These are phyloP conservation scores for Quercus wislizeni DNA, from an alignment of 306 rosid species.

Conservation along the genomic window DNA sequence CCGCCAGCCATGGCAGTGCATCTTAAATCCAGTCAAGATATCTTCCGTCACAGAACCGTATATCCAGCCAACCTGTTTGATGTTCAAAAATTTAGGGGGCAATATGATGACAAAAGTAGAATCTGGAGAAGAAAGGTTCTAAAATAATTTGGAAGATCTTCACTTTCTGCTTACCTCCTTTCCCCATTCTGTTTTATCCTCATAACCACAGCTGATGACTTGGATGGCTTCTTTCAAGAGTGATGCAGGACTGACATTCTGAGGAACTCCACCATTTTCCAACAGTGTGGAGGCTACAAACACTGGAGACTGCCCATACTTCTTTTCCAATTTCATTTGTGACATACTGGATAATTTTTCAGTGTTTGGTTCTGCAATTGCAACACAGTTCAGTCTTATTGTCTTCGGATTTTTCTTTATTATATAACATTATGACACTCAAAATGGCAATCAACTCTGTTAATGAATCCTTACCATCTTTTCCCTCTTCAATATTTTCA, in stretches of 20 bases:
- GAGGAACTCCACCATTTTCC: constrained; percentile 83
- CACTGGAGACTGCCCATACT: constrained; percentile 91
- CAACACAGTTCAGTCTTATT: constrained; percentile 15
- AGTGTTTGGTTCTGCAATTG: constrained; percentile 45
- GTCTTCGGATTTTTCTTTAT: neutral
- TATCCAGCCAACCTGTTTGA: constrained; percentile 88
- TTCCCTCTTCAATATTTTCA: constrained; percentile 84
- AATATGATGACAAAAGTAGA: constrained; percentile 6
- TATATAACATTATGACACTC: neutral
- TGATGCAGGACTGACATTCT: constrained; percentile 66
- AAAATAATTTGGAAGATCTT: neutral
- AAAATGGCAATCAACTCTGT: neutral
- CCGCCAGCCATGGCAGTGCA: constrained; percentile 99
- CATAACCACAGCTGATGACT: constrained; percentile 96
- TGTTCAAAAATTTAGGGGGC: constrained; percentile 20
- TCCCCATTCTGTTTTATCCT: constrained; percentile 98
- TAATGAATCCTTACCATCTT: constrained; percentile 49
- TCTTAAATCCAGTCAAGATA: constrained; percentile 96
- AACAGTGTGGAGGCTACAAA: constrained; percentile 68
- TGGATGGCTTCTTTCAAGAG: constrained; percentile 91
- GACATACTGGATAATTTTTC: constrained; percentile 46
- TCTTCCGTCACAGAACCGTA: constrained; percentile 99
- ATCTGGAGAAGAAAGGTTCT: neutral
- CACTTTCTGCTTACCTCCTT: constrained; percentile 61
- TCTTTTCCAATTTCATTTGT: constrained; percentile 80